Conservation (phyloP, 2,329 filamentous ascomycete genomes). For the Fusarium duplospermum region DNA sequence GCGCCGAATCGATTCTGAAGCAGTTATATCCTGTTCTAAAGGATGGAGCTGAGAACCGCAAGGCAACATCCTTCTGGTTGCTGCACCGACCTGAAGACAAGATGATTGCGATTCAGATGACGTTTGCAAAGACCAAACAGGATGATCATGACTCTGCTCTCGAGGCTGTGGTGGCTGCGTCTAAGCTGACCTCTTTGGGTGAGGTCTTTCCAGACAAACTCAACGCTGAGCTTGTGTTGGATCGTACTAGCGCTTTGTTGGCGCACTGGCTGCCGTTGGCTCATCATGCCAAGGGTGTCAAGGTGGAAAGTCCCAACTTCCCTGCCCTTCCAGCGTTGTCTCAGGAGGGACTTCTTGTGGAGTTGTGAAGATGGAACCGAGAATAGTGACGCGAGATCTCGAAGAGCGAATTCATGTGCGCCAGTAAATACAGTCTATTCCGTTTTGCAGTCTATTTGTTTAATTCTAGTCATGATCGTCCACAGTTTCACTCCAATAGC, state of each 20-base stretch:
- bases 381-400: not conserved
- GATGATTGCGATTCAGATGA: constrained; percentile 32
- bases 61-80: constrained; percentile 33
- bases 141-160: constrained; percentile 5
- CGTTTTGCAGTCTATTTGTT: too few species aligned
- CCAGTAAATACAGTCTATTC: not conserved
- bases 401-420: not conserved
- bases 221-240: not conserved
- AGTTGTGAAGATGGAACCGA: fast-evolving
- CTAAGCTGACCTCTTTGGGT: not conserved
- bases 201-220: constrained; percentile 25
- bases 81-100: constrained; percentile 21
- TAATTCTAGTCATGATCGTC: not conserved
- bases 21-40: constrained; percentile 34
- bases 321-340: not conserved
- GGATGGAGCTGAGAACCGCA: constrained; percentile 25
- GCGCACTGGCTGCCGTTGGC: constrained; percentile 32
- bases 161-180: not conserved
- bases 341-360: not conserved
- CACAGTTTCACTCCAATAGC: constrained; percentile 1
- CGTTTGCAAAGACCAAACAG: constrained; percentile 8
- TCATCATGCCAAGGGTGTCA: not conserved
- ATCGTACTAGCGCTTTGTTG: constrained; percentile 24
- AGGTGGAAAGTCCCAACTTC: constrained; percentile 27
- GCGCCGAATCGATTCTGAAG: constrained; percentile 20